phyloP scores from a whole-genome alignment of 176 grass and related monocot genomes.

The Carex littledalei region DNA sequence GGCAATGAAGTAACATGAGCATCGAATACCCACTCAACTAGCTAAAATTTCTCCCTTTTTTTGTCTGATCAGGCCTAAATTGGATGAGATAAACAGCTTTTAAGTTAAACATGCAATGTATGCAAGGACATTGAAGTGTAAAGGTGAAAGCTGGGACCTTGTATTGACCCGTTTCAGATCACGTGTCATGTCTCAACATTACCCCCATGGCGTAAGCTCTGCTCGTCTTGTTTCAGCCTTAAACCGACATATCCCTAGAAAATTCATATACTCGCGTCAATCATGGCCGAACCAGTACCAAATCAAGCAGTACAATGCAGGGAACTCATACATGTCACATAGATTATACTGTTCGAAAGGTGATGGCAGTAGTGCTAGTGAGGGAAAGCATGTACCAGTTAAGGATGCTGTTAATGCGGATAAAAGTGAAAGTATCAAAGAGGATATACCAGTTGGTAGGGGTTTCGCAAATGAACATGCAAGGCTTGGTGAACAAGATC shows the following conservation, averaged over 20 bases:
- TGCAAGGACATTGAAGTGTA: slow-evolving; percentile 32
- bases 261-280: slow-evolving; percentile 9
- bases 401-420: slow-evolving; percentile 28
- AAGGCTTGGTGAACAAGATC: slow-evolving; percentile 80
- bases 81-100: not conserved
- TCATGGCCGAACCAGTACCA: not conserved
- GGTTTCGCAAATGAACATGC: slow-evolving; percentile 63
- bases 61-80: not conserved
- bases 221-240: not conserved
- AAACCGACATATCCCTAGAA: slow-evolving; percentile 5
- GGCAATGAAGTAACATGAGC: not conserved
- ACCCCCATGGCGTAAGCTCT: not conserved
- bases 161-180: slow-evolving; percentile 5
- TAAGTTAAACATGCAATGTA: slow-evolving; percentile 18
- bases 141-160: slow-evolving; percentile 22
- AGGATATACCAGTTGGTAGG: slow-evolving; percentile 18
- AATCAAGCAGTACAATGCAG: not conserved
- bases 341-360: slow-evolving; percentile 84
- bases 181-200: not conserved
- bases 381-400: slow-evolving; percentile 33
- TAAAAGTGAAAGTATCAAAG: slow-evolving; percentile 19
- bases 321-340: slow-evolving; percentile 8
- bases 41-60: not conserved
- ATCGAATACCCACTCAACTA: not conserved
- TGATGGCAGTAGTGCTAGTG: slow-evolving; percentile 51